These are phyloP conservation scores for Hanseniaspora clermontiae DNA, from an alignment of 805 yeast species.

Conservation along the genomic window DNA sequence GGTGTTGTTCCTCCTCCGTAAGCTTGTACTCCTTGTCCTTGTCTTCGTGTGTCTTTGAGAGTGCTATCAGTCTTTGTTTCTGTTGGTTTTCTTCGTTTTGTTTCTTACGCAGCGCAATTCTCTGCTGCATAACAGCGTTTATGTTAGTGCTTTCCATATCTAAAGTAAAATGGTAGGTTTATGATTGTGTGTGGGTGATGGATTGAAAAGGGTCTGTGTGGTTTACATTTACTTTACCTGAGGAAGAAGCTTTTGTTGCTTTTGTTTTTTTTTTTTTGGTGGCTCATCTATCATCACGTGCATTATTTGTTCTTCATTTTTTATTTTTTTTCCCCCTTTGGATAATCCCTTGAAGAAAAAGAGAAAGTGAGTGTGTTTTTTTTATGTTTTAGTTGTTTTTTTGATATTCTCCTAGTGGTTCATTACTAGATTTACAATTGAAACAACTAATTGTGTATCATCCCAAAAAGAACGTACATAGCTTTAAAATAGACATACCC, in stretches of 20 bases:
- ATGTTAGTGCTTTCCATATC: slow-evolving; percentile 13
- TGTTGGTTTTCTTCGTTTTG: neutral
- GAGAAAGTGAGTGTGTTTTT: neutral
- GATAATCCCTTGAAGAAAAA: too few relatives aligned
- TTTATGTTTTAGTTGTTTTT: neutral
- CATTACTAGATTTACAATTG: too few relatives aligned
- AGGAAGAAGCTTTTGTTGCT: neutral
- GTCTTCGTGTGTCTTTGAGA: neutral
- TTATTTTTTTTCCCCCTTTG: too few relatives aligned
- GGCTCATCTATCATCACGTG: neutral
- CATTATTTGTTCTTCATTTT: neutral
- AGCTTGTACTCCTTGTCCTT: neutral
- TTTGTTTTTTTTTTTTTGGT: neutral
- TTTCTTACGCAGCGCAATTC: slow-evolving; percentile 10
- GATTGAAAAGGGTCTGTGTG: too few relatives aligned
- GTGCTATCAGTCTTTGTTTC: neutral
- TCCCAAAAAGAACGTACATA: too few relatives aligned
- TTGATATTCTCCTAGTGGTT: too few relatives aligned
- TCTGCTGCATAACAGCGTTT: slow-evolving; percentile 9
- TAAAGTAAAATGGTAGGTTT: too few relatives aligned
- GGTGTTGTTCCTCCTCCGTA: neutral
- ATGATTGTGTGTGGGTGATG: too few relatives aligned
- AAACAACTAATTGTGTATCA: too few relatives aligned
- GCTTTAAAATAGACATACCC: too few relatives aligned
- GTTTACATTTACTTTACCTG: too few relatives aligned